Evolutionary conservation across 2,329 filamentous ascomycete species (phyloP).

Genomic region (Eurotiales sp.): DNA sequence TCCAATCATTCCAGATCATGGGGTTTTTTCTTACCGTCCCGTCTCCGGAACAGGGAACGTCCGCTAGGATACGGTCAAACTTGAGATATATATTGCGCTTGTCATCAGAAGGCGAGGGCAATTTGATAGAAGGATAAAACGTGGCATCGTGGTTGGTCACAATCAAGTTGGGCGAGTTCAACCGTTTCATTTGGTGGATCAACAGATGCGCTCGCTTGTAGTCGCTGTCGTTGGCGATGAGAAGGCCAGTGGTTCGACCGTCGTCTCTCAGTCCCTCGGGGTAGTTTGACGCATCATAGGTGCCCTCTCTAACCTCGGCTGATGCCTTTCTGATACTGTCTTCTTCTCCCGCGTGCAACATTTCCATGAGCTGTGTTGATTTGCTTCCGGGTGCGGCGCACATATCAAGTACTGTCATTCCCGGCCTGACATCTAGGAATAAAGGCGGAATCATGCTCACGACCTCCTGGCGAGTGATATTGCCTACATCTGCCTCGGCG

Average conservation of each 20-base stretch:
- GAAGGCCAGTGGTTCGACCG: conserved; percentile 81
- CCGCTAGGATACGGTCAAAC: conserved; percentile 92
- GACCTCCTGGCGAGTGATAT: conserved; percentile 95
- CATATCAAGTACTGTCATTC: conserved; percentile 91
- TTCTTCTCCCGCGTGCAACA: conserved; percentile 91
- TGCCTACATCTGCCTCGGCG: conserved; percentile 93
- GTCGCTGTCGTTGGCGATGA: conserved; percentile 94
- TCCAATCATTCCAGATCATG: conserved; percentile 94
- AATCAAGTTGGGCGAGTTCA: conserved; percentile 93
- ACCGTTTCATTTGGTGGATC: conserved; percentile 93
- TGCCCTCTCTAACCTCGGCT: conserved; percentile 59
- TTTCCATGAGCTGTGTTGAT: conserved; percentile 89
- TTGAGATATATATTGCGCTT: conserved; percentile 72
- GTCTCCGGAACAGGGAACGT: conserved; percentile 53
- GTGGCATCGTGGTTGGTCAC: conserved; percentile 98
- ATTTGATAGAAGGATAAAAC: conserved; percentile 85
- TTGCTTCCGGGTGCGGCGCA: conserved; percentile 97
- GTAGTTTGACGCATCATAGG: conserved; percentile 45
- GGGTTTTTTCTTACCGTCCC: conserved; percentile 46
- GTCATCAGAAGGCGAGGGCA: conserved; percentile 59
- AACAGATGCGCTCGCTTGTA: conserved; percentile 97
- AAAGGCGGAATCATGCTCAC: conserved; percentile 99
- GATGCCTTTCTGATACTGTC: conserved; percentile 72
- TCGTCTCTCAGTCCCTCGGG: conserved; percentile 64
- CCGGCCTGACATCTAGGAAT: conserved; percentile 83